Evolutionary conservation across 352 stramenopile species (phyloP), one percentile per base, ranked within the genome.

Genomic region (Phytophthora palmivora): DNA sequence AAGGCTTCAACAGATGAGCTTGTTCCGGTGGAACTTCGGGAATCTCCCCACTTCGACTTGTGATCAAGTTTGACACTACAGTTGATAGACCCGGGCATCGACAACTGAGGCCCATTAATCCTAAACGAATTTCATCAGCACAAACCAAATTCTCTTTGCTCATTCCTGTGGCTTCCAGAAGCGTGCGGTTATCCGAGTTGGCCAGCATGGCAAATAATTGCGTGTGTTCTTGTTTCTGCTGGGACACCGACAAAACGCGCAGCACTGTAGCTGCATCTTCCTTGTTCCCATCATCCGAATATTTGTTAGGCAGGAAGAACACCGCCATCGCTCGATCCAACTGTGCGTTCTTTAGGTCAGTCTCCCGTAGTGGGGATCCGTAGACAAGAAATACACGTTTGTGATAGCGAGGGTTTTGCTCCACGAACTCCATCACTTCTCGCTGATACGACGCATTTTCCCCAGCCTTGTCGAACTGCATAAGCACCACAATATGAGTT

Each of bases 251-350:
- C 0, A 96, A 70, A 30, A 96, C 87, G 12, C 87, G 85, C 3
- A 96, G 57, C 11, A 96, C 85, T 0, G 85, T 96, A 24, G 82
- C 78, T 0, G 87, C 87, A 30, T 96, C 87, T 76, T 96, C 85
- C 49, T 91, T 80, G 21, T 91, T 91, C 4, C 73, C 82, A 48
- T 93, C 76, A 19, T 88, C 86, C 14, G 84, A 75, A 32, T 93
- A 92, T 49, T 94, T 94, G 59, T 94, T 88, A 5, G 87, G 87
- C 3, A 96, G 44, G 51, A 96, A 94, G 52, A 96, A 96, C 8
- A 94, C 83, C 1, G 82, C 87, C 65, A 88, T 82, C 0, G 84
- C 84, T 45, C 88, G 76, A 28, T 81, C 63, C 19, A 94, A 56
- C 37, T 88, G 78, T 0, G 82, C 87, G 12, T 75, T 76, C 19